phyloP scores from a whole-genome alignment of 2,329 filamentous ascomycete species.

The Claviceps sp. region DNA sequence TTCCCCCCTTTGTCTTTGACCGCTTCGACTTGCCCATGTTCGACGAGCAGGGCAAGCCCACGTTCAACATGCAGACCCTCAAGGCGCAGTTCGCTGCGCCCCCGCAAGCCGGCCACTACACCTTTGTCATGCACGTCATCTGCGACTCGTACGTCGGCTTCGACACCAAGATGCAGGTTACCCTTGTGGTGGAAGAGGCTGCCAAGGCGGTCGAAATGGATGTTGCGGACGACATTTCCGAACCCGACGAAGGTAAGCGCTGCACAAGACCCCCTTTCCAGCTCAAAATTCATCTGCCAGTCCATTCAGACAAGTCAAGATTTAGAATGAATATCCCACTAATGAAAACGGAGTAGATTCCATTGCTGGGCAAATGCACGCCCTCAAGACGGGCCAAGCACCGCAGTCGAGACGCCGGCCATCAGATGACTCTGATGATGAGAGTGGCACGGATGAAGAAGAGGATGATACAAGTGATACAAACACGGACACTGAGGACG shows the following conservation, averaged over 20 bases:
- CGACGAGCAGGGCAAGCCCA: slow-evolving; percentile 67
- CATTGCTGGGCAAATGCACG: slow-evolving; percentile 80
- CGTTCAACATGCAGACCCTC: slow-evolving; percentile 87
- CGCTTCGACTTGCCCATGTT: slow-evolving; percentile 85
- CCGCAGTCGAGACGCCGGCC: slow-evolving; percentile 45
- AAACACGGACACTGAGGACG: slow-evolving; percentile 54
- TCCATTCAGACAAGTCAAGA: too few relatives aligned
- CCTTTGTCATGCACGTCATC: slow-evolving; percentile 84
- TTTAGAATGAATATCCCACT: not conserved
- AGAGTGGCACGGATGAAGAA: slow-evolving; percentile 65
- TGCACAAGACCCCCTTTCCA: not conserved
- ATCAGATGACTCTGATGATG: slow-evolving; percentile 56
- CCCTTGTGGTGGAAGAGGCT: slow-evolving; percentile 76
- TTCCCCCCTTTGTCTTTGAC: slow-evolving; percentile 90
- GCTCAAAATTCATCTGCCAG: too few relatives aligned
- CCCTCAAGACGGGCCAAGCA: slow-evolving; percentile 58
- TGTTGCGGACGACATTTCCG: slow-evolving; percentile 89
- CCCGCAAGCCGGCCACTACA: slow-evolving; percentile 82
- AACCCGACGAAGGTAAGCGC: slow-evolving; percentile 83
- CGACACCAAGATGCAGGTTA: slow-evolving; percentile 84
- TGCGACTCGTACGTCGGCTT: slow-evolving; percentile 94
- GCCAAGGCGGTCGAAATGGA: slow-evolving; percentile 69
- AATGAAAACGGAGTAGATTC: slow-evolving; percentile 46
- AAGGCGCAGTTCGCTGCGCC: slow-evolving; percentile 96
- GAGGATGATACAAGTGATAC: slow-evolving; percentile 53